These are phyloP conservation scores for Suillus ampliporus DNA, from an alignment of 768 basidiomycete genomes.

Conservation along the genomic window DNA sequence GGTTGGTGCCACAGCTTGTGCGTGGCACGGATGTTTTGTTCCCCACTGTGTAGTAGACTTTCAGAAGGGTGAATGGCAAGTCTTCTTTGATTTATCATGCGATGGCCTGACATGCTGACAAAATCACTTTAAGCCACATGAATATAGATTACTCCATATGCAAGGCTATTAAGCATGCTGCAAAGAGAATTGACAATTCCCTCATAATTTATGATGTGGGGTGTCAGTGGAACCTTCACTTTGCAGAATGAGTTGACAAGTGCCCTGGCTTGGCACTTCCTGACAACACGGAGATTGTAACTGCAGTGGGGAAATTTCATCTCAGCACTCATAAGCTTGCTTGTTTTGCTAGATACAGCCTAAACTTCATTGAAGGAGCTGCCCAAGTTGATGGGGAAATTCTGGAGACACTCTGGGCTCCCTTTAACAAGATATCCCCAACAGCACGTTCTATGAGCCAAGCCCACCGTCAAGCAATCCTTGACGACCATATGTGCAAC, in stretches of 20 bases:
- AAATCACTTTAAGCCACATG: conserved; percentile 23
- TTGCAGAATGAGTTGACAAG: conserved; percentile 13
- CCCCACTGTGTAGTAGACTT: conserved; percentile 38
- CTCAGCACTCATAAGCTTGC: conserved; percentile 32
- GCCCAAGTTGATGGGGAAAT: conserved; percentile 36
- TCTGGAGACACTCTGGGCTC: conserved; percentile 38
- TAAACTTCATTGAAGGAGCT: conserved; percentile 29
- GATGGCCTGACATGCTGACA: background rate
- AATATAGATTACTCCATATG: conserved; percentile 35
- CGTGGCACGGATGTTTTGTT: conserved; percentile 36
- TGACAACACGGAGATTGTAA: conserved; percentile 25
- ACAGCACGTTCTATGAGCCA: background rate
- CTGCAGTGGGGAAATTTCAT: conserved; percentile 24
- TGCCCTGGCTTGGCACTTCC: background rate
- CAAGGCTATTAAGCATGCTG: conserved; percentile 20
- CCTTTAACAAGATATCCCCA: conserved; percentile 28
- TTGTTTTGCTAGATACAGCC: conserved; percentile 29
- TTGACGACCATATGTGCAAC: conserved; percentile 39
- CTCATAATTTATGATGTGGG: conserved; percentile 37
- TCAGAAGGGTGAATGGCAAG: conserved; percentile 33
- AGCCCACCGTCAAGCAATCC: conserved; percentile 22
- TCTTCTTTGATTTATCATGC: conserved; percentile 2
- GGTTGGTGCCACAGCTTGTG: conserved; percentile 35
- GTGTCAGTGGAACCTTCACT: conserved; percentile 32
- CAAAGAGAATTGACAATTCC: background rate